phyloP scores from a whole-genome alignment of 2,329 filamentous ascomycete species.

The Domatiomyces catenatus region DNA sequence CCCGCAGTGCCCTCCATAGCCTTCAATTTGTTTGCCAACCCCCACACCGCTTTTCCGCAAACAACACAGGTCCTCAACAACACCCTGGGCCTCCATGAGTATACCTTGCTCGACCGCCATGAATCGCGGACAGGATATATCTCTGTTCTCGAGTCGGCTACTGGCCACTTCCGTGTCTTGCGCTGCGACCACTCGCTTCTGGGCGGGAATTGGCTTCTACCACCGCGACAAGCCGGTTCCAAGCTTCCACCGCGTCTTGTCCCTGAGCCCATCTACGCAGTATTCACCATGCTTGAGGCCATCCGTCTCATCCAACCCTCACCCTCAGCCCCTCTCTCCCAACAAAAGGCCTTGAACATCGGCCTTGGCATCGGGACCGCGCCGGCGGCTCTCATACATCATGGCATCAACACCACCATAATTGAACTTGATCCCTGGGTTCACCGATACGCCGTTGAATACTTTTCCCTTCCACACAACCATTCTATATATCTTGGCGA shows the following conservation, averaged over 20 bases:
- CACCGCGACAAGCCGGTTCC: constrained; percentile 33
- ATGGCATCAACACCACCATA: constrained; percentile 83
- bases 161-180: constrained; percentile 61
- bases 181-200: constrained; percentile 89
- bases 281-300: constrained; percentile 93
- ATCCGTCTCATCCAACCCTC: constrained; percentile 58
- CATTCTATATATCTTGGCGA: constrained; percentile 71
- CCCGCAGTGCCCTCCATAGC: constrained; percentile 54
- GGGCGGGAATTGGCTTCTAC: constrained; percentile 68
- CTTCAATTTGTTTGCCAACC: constrained; percentile 52
- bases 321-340: constrained; percentile 22
- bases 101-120: constrained; percentile 60
- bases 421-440: constrained; percentile 90
- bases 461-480: constrained; percentile 65
- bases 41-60: constrained; percentile 50
- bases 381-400: constrained; percentile 68
- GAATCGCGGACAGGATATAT: constrained; percentile 88
- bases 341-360: constrained; percentile 55
- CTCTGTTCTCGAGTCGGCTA: constrained; percentile 65
- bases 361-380: constrained; percentile 88
- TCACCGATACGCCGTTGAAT: constrained; percentile 63
- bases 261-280: constrained; percentile 78
- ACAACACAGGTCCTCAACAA: constrained; percentile 50
- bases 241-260: constrained; percentile 32
- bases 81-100: constrained; percentile 50